These are phyloP conservation scores for Hericium rajendrae DNA, from an alignment of 768 basidiomycete species.

Conservation along the genomic window DNA sequence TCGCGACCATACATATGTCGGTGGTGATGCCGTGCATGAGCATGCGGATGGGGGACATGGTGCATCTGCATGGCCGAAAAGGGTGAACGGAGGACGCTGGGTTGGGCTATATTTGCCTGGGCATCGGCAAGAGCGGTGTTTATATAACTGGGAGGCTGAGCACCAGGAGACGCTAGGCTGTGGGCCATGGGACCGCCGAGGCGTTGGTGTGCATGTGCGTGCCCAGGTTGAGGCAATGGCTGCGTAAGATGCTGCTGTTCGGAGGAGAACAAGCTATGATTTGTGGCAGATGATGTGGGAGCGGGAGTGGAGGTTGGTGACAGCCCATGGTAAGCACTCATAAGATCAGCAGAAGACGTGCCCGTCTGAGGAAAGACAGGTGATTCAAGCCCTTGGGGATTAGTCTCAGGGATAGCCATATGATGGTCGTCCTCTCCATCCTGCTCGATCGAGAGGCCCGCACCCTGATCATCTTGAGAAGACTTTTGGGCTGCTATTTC, in stretches of 20 bases:
- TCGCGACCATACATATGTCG: slow-evolving; percentile 12
- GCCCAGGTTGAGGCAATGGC: background rate
- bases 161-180: background rate
- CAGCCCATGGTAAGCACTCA: background rate
- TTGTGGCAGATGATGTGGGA: slow-evolving; percentile 1
- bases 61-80: slow-evolving; percentile 60
- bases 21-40: slow-evolving; percentile 66
- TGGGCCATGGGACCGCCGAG: background rate
- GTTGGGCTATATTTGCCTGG: slow-evolving; percentile 1
- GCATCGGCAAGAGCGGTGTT: background rate
- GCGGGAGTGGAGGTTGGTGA: slow-evolving; percentile 3
- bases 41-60: slow-evolving; percentile 73
- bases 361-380: slow-evolving; percentile 9
- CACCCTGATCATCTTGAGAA: slow-evolving; percentile 24
- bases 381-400: slow-evolving; percentile 3
- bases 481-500: slow-evolving; percentile 82
- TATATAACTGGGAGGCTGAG: background rate
- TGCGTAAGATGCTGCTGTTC: slow-evolving; percentile 7
- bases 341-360: slow-evolving; percentile 4
- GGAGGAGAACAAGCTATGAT: background rate
- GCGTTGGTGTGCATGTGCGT: background rate
- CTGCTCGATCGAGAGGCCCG: slow-evolving; percentile 28
- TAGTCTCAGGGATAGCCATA: slow-evolving; percentile 4
- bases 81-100: slow-evolving; percentile 42
- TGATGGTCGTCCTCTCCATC: slow-evolving; percentile 37